Conservation (phyloP, 352 stramenopile species). For the Phytophthora vignae region DNA sequence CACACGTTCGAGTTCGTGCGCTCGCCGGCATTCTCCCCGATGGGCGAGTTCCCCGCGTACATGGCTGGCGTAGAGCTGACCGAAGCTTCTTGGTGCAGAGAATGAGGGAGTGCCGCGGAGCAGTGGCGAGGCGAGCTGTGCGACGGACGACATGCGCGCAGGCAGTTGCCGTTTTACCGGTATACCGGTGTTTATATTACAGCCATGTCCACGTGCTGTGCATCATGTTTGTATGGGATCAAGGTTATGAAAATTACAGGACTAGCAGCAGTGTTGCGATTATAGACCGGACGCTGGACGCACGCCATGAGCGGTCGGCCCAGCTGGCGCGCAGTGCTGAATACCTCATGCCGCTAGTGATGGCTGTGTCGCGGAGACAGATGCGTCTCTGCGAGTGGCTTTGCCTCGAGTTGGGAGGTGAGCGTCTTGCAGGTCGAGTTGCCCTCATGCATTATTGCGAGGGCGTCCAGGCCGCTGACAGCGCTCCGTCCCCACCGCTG, state of each 20-base stretch:
- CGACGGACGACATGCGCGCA: not conserved
- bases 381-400: not conserved
- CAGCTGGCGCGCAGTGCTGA: not conserved
- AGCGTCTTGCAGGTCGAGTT: not conserved
- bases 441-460: no score
- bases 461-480: not conserved
- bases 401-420: not conserved
- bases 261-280: not conserved
- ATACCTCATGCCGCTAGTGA: not conserved
- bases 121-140: not conserved
- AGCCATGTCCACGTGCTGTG: not conserved
- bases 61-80: conserved; percentile 17
- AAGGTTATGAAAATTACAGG: not conserved
- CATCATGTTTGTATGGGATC: not conserved
- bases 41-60: conserved; percentile 38
- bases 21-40: conserved; percentile 43
- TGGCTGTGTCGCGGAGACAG: not conserved
- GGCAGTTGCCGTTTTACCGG: not conserved
- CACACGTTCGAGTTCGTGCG: conserved; percentile 62
- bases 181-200: not conserved
- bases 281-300: not conserved
- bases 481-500: not conserved
- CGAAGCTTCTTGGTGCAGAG: not conserved
- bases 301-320: not conserved
- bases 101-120: not conserved